These are phyloP conservation scores for Pseudogymnoascus sp. DNA, from an alignment of 2,329 filamentous ascomycete genomes.

Conservation along the genomic window DNA sequence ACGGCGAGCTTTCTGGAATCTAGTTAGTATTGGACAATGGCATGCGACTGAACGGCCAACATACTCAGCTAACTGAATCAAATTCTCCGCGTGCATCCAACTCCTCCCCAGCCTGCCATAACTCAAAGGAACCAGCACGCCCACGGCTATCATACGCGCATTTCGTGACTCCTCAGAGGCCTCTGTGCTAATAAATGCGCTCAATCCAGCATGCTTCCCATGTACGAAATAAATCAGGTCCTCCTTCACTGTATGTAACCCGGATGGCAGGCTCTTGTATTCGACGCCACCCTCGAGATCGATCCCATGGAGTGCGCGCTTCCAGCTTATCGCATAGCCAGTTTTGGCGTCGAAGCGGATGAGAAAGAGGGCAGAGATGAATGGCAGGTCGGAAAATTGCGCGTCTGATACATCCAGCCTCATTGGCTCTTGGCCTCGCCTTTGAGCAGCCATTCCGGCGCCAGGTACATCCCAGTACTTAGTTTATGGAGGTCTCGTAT, in stretches of 20 bases:
- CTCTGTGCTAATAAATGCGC: slow-evolving; percentile 79
- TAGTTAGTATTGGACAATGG: slow-evolving; percentile 18
- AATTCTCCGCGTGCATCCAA: slow-evolving; percentile 73
- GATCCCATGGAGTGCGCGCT: slow-evolving; percentile 60
- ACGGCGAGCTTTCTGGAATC: slow-evolving; percentile 48
- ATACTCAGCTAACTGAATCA: slow-evolving; percentile 68
- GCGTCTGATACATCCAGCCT: slow-evolving; percentile 23
- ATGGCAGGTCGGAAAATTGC: slow-evolving; percentile 37
- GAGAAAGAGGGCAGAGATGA: slow-evolving; percentile 72
- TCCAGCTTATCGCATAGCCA: slow-evolving; percentile 87
- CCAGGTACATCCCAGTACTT: slow-evolving; percentile 1
- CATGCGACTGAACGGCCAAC: slow-evolving; percentile 13
- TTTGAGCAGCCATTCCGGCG: slow-evolving; percentile 22
- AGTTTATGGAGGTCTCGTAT: neutral
- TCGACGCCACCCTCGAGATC: slow-evolving; percentile 81
- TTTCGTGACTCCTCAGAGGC: slow-evolving; percentile 73
- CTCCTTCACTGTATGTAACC: slow-evolving; percentile 76
- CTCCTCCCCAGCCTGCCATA: slow-evolving; percentile 77
- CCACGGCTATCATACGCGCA: slow-evolving; percentile 88
- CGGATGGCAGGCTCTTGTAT: slow-evolving; percentile 92
- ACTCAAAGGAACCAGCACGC: slow-evolving; percentile 76
- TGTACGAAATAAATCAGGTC: slow-evolving; percentile 95
- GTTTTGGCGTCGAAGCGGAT: slow-evolving; percentile 90
- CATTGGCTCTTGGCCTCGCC: slow-evolving; percentile 26
- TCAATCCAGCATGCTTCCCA: slow-evolving; percentile 73